These are phyloP conservation scores for Capsaspora owczarzaki DNA, from an alignment of 78 protist species.

Conservation along the genomic window DNA sequence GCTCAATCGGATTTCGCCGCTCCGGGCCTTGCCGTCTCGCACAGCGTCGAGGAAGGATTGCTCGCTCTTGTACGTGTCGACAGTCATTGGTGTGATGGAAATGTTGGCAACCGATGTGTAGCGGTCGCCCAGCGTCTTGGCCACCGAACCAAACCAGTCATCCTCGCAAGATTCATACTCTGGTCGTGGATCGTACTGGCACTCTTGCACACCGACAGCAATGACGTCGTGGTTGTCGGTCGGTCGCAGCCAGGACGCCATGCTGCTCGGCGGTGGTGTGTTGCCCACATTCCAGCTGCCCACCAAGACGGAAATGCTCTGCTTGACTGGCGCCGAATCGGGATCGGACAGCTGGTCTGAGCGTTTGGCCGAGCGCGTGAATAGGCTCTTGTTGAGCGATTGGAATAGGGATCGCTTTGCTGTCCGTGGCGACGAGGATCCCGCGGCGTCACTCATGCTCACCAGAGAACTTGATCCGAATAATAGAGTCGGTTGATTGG, in stretches of 20 bases:
- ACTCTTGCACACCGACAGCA: constrained; percentile 1
- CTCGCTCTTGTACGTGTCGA: neutral
- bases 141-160: neutral
- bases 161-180: neutral
- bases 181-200: neutral
- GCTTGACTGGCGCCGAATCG: too few relatives aligned
- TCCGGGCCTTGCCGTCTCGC: neutral
- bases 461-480: too few relatives aligned
- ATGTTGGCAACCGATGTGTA: neutral
- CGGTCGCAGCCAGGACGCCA: neutral
- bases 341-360: too few relatives aligned
- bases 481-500: too few relatives aligned
- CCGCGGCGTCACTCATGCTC: too few relatives aligned
- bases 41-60: neutral
- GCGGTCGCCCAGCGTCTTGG: neutral
- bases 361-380: too few relatives aligned
- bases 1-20: neutral
- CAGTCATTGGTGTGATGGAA: neutral
- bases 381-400: too few relatives aligned
- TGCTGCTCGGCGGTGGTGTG: neutral
- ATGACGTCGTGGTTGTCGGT: neutral
- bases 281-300: neutral
- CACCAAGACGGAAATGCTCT: neutral
- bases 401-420: too few relatives aligned
- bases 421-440: too few relatives aligned